Base-by-base conservation (phyloP, 352 stramenopile species). In the Achlya hypogyna region DNA sequence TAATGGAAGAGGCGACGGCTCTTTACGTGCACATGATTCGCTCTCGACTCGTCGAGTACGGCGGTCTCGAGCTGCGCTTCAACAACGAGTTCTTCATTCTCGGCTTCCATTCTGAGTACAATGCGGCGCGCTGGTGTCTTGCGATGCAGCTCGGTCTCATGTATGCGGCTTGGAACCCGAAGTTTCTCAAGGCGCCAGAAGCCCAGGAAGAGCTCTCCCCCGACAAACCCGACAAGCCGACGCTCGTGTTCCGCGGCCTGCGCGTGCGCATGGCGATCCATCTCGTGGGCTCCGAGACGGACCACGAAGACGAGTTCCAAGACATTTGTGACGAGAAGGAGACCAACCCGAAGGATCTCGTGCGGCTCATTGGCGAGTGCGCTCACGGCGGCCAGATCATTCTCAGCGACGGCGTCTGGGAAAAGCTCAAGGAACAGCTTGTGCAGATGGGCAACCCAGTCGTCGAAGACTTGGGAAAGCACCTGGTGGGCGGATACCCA, bases 191-290 rank as follows among this genome's bases (percentile, higher is more conserved):
- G 58, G 78, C 89, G 23, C 91, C 91, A 59, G 75, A 86, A 29
- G 84, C 89, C 69, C 88, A 91, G 74, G 84, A 84, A 62, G 86
- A 94, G 69, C 71, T 87, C 53, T 89, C 78, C 31, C 63, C 80
- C 52, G 76, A 75, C 10, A 81, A 70, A 87, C 63, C 80, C 52
- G 76, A 82, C 71, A 91, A 90, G 63, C 88, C 87, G 45, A 77
- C 83, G 65, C 42, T 93, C 34, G 72, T 95, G 1, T 95, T 92
- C 64, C 81, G 86, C 8, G 86, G 86, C 23, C 90, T 95, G 71
- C 81, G 86, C 18, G 84, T 95, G 34, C 78, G 84, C 12, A 95
- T 95, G 86, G 83, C 91, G 22, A 93, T 95, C 54, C 86, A 95
- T 59, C 84, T 81, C 8, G 80, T 78, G 2, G 78, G 89, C 29